These are phyloP conservation scores for Tetracladium maxilliforme DNA, from an alignment of 2,329 filamentous ascomycete genomes.

Conservation along the genomic window DNA sequence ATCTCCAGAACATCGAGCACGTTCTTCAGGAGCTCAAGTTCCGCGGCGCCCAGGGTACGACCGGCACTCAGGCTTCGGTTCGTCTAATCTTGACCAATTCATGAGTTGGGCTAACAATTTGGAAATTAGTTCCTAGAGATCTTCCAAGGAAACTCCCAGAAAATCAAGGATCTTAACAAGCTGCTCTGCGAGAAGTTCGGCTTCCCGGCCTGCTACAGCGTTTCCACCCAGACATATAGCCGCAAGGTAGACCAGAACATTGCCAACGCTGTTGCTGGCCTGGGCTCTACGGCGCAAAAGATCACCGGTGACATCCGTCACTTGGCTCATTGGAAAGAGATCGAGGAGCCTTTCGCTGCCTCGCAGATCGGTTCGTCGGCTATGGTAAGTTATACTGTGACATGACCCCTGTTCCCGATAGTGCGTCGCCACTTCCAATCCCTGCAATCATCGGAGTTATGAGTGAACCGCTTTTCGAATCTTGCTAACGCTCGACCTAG, in stretches of 20 bases:
- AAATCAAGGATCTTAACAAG: constrained; percentile 38
- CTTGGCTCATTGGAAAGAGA: constrained; percentile 63
- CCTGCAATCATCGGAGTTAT: no score
- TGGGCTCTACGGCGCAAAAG: constrained; percentile 65
- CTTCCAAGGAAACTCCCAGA: constrained; percentile 30
- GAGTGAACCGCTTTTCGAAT: no score
- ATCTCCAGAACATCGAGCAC: constrained; percentile 58
- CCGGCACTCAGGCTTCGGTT: constrained; percentile 65
- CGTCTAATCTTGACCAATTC: no score
- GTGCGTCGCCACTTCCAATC: no score
- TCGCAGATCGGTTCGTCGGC: constrained; percentile 59
- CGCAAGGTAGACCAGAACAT: constrained; percentile 69
- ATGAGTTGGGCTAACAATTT: no score
- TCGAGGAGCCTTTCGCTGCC: constrained; percentile 75
- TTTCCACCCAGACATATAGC: constrained; percentile 55
- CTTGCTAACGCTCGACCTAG: constrained; percentile 3
- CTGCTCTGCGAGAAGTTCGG: constrained; percentile 38
- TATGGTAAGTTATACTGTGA: constrained; percentile 54
- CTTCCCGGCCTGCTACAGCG: constrained; percentile 29
- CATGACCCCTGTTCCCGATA: constrained; percentile 38
- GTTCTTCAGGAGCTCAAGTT: constrained; percentile 57
- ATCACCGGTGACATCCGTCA: constrained; percentile 65
- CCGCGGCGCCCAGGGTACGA: constrained; percentile 54
- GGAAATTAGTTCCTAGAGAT: constrained; percentile 23
- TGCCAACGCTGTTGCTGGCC: constrained; percentile 64